Base-by-base conservation (phyloP, 1,139 yeast species). In the Suhomyces coccinellae region DNA sequence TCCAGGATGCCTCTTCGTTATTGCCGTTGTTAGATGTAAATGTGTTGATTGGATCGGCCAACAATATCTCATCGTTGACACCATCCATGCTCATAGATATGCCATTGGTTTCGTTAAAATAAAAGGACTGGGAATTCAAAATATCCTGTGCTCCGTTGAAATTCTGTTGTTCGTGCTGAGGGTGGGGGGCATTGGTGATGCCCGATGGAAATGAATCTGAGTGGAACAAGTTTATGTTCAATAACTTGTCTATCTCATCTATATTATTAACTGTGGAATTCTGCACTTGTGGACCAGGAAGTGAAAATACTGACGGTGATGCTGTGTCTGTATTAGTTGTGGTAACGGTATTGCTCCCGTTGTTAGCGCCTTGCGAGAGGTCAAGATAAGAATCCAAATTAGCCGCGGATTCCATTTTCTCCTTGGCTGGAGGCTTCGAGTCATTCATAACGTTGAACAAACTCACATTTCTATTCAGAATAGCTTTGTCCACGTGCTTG, bases 201-300 rank as follows among this genome's bases (percentile, higher is more conserved):
- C 58, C 65, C 40, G 58, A 55, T 12, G 55, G 57, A 43, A 60
- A 67, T 36, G 57, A 48, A 33, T 69, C 74, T 16, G 67, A 53
- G 50, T 67, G 75, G 49, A 72, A 73, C 34, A 71, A 54, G 48
- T 71, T 71, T 62, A 70, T 63, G 50, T 71, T 71, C 38, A 73
- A 61, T 35, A 73, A 56, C 45, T 66, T 67, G 47, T 73, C 78
- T 29, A 73, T 69, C 45, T 73, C 77, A 52, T 73, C 78, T n/a
- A 52, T 52, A 43, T 58, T 51, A 36, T 43, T 51, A 27, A 31
- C 40, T 10, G 47, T 38, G 3, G 45, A 22, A 20, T 30, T 28
- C 15, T 33, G 44, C 13, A 41, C 20, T 4, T 20, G 26, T 3
- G 41, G 40, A 17, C 29, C 35, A 4, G 36, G 42, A 9, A 36